Evolutionary conservation across 1,284 basidiomycete genomes (phyloP).

Genomic region (Moniliophthora roreri): DNA sequence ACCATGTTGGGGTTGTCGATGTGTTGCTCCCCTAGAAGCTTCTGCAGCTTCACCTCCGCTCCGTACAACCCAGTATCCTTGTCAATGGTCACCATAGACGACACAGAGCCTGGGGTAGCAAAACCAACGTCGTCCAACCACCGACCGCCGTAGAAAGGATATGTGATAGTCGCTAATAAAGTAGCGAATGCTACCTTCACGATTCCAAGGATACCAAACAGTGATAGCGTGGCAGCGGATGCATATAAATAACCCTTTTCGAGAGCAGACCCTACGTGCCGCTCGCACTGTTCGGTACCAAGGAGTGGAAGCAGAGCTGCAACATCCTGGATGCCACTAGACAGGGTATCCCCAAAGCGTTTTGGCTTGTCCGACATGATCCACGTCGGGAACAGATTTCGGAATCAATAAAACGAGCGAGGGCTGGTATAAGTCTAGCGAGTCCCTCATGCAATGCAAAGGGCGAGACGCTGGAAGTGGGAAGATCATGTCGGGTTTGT

Average conservation of each 20-base stretch:
- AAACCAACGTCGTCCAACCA: slow-evolving; percentile 5
- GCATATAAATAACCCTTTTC: slow-evolving; percentile 11
- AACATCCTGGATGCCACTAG: slow-evolving; percentile 8
- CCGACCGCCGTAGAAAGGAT: not conserved
- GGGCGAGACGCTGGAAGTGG: too few species aligned
- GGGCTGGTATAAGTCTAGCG: too few species aligned
- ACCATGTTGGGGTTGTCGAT: not conserved
- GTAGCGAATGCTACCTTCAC: slow-evolving; percentile 7
- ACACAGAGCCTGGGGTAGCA: not conserved
- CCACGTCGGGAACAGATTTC: too few species aligned
- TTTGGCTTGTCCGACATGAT: not conserved
- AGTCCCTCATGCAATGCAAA: too few species aligned
- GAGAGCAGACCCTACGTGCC: slow-evolving; percentile 8
- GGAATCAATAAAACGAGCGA: too few species aligned
- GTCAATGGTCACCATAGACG: not conserved
- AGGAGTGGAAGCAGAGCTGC: slow-evolving; percentile 10
- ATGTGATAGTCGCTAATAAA: slow-evolving; percentile 1
- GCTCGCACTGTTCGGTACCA: slow-evolving; percentile 12
- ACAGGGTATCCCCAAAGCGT: not conserved
- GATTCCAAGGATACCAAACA: slow-evolving; percentile 12
- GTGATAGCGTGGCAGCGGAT: slow-evolving; percentile 7
- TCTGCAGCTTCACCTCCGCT: not conserved
- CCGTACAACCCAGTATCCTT: not conserved
- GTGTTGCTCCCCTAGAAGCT: not conserved
- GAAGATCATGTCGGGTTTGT: too few species aligned